Evolutionary conservation across 192 early-diverging fungal genomes (phyloP).

Genomic region (Entomortierella parvispora): DNA sequence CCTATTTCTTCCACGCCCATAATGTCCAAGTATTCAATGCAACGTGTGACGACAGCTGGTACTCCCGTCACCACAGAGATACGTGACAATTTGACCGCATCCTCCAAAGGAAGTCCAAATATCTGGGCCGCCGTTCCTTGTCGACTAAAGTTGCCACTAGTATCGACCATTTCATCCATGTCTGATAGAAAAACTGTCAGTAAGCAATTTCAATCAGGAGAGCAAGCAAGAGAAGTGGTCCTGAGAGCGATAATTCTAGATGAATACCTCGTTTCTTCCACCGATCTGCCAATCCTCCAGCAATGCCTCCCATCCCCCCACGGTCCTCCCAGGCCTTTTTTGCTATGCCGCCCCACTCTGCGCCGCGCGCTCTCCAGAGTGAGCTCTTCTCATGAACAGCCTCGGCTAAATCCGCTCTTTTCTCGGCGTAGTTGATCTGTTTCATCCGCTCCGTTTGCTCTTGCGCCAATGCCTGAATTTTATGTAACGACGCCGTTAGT

Average conservation of each 20-base stretch:
- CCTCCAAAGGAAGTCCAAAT: conserved; percentile 39
- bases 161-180: conserved; percentile 21
- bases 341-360: conserved; percentile 47
- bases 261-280: conserved; percentile 39
- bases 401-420: conserved; percentile 41
- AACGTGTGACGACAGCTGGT: conserved; percentile 39
- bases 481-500: conserved; percentile 36
- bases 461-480: conserved; percentile 43
- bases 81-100: conserved; percentile 29
- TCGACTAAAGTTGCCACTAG: conserved; percentile 8
- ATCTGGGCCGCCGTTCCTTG: conserved; percentile 18
- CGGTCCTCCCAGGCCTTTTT: conserved; percentile 52
- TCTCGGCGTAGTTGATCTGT: conserved; percentile 45
- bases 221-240: too few species aligned
- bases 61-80: conserved; percentile 33
- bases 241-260: too few species aligned
- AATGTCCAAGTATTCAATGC: conserved; percentile 46
- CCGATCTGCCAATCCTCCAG: conserved; percentile 40
- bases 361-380: conserved; percentile 38
- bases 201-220: too few species aligned
- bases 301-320: conserved; percentile 48
- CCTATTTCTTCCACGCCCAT: conserved; percentile 65
- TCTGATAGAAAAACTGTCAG: neutral
- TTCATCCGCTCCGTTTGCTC: conserved; percentile 46
- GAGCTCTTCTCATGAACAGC: conserved; percentile 45